Conservation (phyloP, 192 early-diverging fungal genomes). For the Gaertneriomyces sp. region DNA sequence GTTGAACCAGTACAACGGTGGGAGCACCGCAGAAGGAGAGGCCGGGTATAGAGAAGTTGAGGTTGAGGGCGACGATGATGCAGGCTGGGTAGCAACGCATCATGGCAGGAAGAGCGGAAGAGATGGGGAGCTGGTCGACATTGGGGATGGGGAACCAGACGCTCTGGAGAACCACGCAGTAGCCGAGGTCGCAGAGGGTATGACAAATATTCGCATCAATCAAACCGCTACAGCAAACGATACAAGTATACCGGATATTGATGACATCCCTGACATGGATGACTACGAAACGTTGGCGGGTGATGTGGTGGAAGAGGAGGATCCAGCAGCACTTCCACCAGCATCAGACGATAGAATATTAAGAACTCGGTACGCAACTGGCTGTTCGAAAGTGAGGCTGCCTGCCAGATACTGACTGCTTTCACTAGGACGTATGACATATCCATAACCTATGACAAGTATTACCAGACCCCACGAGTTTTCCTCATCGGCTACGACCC, state of each 20-base stretch:
- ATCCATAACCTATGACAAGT: constrained; percentile 99
- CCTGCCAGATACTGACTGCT: constrained; percentile 4
- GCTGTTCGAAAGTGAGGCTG: not conserved
- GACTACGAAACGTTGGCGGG: constrained; percentile 63
- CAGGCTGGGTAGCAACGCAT: constrained; percentile 85
- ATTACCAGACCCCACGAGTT: constrained; percentile 97
- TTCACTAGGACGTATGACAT: constrained; percentile 89
- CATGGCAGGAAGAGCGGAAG: constrained; percentile 29
- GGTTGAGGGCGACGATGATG: constrained; percentile 58
- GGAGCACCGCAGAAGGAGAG: constrained; percentile 19
- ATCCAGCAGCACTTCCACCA: constrained; percentile 55
- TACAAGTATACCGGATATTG: constrained; percentile 61
- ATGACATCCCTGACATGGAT: constrained; percentile 89
- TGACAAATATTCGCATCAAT: no score
- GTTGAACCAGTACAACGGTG: constrained; percentile 65
- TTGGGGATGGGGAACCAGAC: constrained; percentile 57
- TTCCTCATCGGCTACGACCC: constrained; percentile 98
- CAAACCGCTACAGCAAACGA: no score
- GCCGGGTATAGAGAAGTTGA: constrained; percentile 24
- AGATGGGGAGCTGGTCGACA: constrained; percentile 47
- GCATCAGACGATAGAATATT: constrained; percentile 43
- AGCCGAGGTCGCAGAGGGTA: no score
- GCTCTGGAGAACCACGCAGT: not conserved
- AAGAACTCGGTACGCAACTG: constrained; percentile 41
- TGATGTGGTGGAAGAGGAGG: constrained; percentile 72